Evolutionary conservation across 106 monocot species (phyloP).

Genomic region (Chionographis japonica): DNA sequence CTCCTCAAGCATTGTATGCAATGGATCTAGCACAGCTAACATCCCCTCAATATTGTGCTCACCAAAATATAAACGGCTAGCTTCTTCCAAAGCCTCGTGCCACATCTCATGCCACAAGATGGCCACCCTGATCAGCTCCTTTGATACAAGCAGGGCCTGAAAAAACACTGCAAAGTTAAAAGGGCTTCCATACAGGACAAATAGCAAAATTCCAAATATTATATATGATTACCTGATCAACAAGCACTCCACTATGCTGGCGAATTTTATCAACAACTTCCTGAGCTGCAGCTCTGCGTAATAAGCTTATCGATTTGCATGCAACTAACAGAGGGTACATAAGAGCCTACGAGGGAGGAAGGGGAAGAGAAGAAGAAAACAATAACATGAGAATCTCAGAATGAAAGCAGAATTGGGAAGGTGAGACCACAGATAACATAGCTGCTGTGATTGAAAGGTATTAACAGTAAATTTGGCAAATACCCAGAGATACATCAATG

Average conservation of each 20-base stretch:
- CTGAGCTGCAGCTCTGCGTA: slow-evolving; percentile 86
- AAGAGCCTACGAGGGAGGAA: slow-evolving; percentile 53
- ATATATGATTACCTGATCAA: slow-evolving; percentile 66
- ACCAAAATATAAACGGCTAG: slow-evolving; percentile 97
- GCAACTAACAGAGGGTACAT: slow-evolving; percentile 98
- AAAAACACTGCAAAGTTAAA: slow-evolving; percentile 12
- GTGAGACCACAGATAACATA: neutral
- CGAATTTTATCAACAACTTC: slow-evolving; percentile 99
- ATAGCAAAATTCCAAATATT: neutral
- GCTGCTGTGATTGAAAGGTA: neutral
- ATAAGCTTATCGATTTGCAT: slow-evolving; percentile 92
- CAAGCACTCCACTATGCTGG: slow-evolving; percentile 90
- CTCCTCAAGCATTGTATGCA: slow-evolving; percentile 80
- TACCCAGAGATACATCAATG: too few relatives aligned
- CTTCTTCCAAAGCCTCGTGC: slow-evolving; percentile 99
- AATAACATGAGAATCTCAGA: neutral
- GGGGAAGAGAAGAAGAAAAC: neutral
- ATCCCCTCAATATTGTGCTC: slow-evolving; percentile 98
- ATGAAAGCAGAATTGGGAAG: neutral
- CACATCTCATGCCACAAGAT: slow-evolving; percentile 99
- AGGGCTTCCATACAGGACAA: neutral
- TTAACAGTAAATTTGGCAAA: too few relatives aligned
- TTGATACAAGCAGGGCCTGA: slow-evolving; percentile 97
- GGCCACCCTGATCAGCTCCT: slow-evolving; percentile 96
- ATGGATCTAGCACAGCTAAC: slow-evolving; percentile 78